Percentiles rank a stretch among this genome's conserved stretches.
phyloP scores from a whole-genome alignment of 2,329 filamentous ascomycete species.

The Fusarium sp. region DNA sequence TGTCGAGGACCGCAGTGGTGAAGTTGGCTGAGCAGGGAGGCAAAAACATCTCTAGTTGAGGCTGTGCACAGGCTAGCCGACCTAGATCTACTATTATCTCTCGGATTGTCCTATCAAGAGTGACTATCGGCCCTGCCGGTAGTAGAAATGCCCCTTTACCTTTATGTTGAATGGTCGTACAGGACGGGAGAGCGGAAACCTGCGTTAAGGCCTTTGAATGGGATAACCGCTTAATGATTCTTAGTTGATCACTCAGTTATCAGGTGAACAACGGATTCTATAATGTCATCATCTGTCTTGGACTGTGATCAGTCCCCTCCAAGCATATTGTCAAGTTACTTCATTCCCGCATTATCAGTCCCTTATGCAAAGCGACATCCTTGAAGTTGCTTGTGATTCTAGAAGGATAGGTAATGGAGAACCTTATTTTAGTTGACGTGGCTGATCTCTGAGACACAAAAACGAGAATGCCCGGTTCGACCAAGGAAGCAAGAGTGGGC shows the following conservation, averaged over 20 bases:
- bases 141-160: background rate
- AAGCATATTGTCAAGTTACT: background rate
- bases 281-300: background rate
- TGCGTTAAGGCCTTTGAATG: background rate
- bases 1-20: background rate
- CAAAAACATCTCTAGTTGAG: background rate
- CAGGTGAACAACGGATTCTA: background rate
- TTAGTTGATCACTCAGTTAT: background rate
- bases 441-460: background rate
- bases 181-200: background rate
- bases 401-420: background rate
- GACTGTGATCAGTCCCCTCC: background rate
- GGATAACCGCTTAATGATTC: background rate
- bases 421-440: background rate
- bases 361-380: background rate
- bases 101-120: background rate
- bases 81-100: background rate
- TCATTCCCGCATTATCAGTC: background rate
- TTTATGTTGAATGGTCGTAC: background rate
- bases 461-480: background rate
- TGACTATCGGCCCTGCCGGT: background rate
- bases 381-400: background rate
- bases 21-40: background rate
- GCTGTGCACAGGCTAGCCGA: background rate
- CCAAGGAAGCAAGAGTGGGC: no score